Evolutionary conservation across 2,329 filamentous ascomycete genomes (phyloP).

Genomic region (Eutypella sp.): DNA sequence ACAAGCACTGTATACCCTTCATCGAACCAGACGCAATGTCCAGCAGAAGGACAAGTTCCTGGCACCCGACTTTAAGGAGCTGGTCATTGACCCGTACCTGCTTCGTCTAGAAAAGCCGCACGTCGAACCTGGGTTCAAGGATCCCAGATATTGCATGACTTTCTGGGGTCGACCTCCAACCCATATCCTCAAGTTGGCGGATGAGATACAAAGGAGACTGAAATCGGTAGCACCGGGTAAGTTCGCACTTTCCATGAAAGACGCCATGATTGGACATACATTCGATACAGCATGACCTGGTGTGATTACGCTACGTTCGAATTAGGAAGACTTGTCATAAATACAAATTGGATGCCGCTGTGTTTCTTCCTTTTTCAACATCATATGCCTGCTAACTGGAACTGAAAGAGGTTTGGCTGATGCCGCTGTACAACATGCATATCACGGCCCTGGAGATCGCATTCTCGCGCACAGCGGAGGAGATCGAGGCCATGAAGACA

Average conservation of each 20-base stretch:
- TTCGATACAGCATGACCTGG: constrained; percentile 5
- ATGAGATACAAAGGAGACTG: constrained; percentile 63
- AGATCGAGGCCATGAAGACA: constrained; percentile 61
- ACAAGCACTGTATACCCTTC: constrained; percentile 66
- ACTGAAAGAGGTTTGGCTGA: constrained; percentile 87
- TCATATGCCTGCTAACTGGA: too few species aligned
- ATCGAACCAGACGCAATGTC: constrained; percentile 69
- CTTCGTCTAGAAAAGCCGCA: constrained; percentile 60
- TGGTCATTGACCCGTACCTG: constrained; percentile 73
- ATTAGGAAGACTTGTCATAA: too few species aligned
- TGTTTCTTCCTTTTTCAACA: too few species aligned
- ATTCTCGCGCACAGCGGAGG: constrained; percentile 67
- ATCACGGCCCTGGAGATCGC: constrained; percentile 80
- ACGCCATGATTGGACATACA: background rate
- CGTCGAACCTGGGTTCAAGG: constrained; percentile 63
- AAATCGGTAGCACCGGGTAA: constrained; percentile 63
- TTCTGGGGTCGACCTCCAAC: constrained; percentile 83
- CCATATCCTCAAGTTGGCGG: constrained; percentile 63
- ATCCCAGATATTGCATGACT: constrained; percentile 76
- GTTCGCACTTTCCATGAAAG: constrained; percentile 25
- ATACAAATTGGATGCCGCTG: too few species aligned
- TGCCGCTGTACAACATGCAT: constrained; percentile 74
- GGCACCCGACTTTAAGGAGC: constrained; percentile 59
- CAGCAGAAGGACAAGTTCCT: constrained; percentile 74
- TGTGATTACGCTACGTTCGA: background rate